phyloP scores from a whole-genome alignment of 768 basidiomycete species.

The Crucibulum laeve region DNA sequence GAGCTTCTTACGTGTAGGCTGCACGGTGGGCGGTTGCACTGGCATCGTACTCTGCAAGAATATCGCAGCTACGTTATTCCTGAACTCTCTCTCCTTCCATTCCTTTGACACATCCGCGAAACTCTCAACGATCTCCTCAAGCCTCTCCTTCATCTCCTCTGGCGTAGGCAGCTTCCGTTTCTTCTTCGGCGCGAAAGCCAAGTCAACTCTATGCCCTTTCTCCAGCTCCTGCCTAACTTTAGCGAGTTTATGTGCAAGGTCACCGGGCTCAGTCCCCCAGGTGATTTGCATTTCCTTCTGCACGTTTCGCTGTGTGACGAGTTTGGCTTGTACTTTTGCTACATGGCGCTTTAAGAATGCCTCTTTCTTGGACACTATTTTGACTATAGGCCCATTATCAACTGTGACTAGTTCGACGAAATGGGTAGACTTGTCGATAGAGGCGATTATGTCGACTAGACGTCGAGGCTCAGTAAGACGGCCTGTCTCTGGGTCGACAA shows the following conservation, averaged over 20 bases:
- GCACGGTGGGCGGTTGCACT: background rate
- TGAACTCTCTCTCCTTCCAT: conserved; percentile 41
- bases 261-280: conserved; percentile 58
- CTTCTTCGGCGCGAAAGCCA: conserved; percentile 51
- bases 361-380: conserved; percentile 43
- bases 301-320: conserved; percentile 21
- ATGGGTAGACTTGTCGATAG: conserved; percentile 33
- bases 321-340: conserved; percentile 31
- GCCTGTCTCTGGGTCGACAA: conserved; percentile 8
- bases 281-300: conserved; percentile 71
- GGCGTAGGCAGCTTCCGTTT: conserved; percentile 30
- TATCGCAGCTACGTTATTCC: conserved; percentile 31
- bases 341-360: conserved; percentile 32
- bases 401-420: conserved; percentile 53
- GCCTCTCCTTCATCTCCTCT: conserved; percentile 37
- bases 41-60: conserved; percentile 36
- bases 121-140: conserved; percentile 34
- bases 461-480: background rate
- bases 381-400: conserved; percentile 55
- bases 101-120: conserved; percentile 51
- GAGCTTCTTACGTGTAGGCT: background rate
- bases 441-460: conserved; percentile 40
- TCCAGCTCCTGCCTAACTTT: conserved; percentile 55
- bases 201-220: conserved; percentile 52
- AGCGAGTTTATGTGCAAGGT: conserved; percentile 62